Evolutionary conservation across 2,329 filamentous ascomycete species (phyloP), one percentile per base, ranked within the genome.

Genomic region (Aspergillus aculeatus): DNA sequence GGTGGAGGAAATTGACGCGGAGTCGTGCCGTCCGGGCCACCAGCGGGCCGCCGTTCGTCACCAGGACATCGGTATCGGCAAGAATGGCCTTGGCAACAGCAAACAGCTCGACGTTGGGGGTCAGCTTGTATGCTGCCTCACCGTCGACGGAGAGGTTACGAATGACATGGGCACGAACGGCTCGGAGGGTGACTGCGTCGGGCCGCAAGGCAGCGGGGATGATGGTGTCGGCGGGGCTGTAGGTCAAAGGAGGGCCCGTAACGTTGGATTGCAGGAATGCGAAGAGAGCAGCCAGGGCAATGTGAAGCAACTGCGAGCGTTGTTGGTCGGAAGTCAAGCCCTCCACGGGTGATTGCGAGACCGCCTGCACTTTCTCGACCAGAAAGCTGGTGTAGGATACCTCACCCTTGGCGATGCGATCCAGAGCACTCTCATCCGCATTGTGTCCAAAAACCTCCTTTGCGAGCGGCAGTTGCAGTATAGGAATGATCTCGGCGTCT

Each of bases 231-330:
- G 82, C 77, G 2, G 83, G 76, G 24, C 76, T 75, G 69, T 86
- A 88, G 0, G 81, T 77, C n/a, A 96, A 79, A 0, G 92, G 88
- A 1, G 93, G 93, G 0, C 93, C 93, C 3, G 93, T 96, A 56
- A 96, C 90, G 71, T 92, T 96, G 1, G 87, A 86, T 73, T 97
- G 93, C 16, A 96, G 76, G 72, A 96, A 97, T 11, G 88, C 85
- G 69, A 91, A 84, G 11, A 96, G 81, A 1, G 89, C 85, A 1
- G 89, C 87, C 51, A 91, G 78, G 10, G 86, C 90, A 35, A 89
- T 78, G 49, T 85, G 78, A 56, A 86, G 64, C 7, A 81, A 62
- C 52, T 76, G 74, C 5, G 77, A 78, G 54, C 74, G 69, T 54
- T 66, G 66, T 64, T 73, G 69, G 57, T 69, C 66, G 12, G 57